These are phyloP conservation scores for Serendipita sp. DNA, from an alignment of 768 basidiomycete species.

Conservation along the genomic window DNA sequence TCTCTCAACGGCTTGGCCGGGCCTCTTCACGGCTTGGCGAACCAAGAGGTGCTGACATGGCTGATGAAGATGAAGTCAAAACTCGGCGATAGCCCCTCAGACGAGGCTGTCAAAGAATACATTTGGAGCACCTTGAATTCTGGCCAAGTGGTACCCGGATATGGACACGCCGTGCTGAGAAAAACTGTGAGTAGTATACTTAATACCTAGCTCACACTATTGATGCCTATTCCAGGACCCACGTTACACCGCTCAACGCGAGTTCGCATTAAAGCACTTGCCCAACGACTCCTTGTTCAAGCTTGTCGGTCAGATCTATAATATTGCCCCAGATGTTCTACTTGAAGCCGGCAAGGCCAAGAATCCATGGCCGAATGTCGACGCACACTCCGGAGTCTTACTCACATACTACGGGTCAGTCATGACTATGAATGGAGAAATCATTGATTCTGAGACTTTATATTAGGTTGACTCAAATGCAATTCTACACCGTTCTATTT, in stretches of 20 bases:
- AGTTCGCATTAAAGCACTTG: slow-evolving; percentile 74
- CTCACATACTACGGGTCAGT: slow-evolving; percentile 54
- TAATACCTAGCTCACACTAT: slow-evolving; percentile 19
- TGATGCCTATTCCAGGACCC: slow-evolving; percentile 46
- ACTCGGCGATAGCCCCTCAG: slow-evolving; percentile 70
- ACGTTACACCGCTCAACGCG: slow-evolving; percentile 77
- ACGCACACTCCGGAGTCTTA: slow-evolving; percentile 87
- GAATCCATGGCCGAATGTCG: slow-evolving; percentile 95
- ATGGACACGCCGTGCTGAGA: slow-evolving; percentile 71
- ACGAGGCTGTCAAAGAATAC: slow-evolving; percentile 82
- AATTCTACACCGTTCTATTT: slow-evolving; percentile 95
- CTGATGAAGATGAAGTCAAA: slow-evolving; percentile 80
- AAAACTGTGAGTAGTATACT: slow-evolving; percentile 33
- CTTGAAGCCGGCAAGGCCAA: slow-evolving; percentile 86
- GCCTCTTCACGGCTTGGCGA: slow-evolving; percentile 87
- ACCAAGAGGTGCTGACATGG: slow-evolving; percentile 96
- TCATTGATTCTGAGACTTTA: background rate
- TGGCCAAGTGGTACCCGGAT: slow-evolving; percentile 89
- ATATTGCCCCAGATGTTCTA: slow-evolving; percentile 77
- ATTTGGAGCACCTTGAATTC: slow-evolving; percentile 87
- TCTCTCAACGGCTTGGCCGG: slow-evolving; percentile 93
- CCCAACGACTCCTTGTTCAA: slow-evolving; percentile 84
- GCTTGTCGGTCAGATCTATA: slow-evolving; percentile 78
- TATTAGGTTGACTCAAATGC: slow-evolving; percentile 61
- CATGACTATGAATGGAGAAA: background rate